These are phyloP conservation scores for Phalaenopsis aphrodite DNA, from an alignment of 106 monocot species.

Conservation along the genomic window DNA sequence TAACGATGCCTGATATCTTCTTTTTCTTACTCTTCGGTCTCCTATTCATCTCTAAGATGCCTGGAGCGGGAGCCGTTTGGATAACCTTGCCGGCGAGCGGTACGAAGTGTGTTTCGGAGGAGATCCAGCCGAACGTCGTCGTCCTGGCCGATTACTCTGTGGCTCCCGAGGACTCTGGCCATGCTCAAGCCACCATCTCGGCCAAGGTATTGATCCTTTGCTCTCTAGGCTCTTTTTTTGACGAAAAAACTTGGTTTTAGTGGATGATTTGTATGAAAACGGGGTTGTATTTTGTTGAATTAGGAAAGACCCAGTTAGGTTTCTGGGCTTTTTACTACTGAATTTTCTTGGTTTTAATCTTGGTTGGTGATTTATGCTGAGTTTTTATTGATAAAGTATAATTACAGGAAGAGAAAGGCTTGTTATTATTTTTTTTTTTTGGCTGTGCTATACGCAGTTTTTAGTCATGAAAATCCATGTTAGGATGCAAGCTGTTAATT, in stretches of 20 bases:
- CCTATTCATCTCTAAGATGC: background rate
- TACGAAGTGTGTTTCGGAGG: conserved; percentile 64
- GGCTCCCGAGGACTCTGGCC: conserved; percentile 11
- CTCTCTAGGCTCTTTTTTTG: background rate
- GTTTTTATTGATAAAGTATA: background rate
- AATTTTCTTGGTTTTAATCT: background rate
- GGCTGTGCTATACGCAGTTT: background rate
- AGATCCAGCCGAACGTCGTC: conserved; percentile 59
- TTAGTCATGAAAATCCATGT: background rate
- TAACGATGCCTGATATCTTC: background rate
- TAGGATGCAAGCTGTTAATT: background rate
- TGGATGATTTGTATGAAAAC: background rate
- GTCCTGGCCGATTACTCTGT: conserved; percentile 51
- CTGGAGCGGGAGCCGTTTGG: conserved; percentile 34
- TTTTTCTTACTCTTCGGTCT: background rate
- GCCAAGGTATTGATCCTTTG: background rate
- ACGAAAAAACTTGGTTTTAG: background rate
- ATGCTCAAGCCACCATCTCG: background rate
- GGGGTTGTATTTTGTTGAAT: background rate
- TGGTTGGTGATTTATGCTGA: no score
- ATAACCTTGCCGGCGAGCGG: conserved; percentile 35
- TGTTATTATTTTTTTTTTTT: background rate
- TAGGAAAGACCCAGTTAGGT: background rate
- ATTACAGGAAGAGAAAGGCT: background rate
- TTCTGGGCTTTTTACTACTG: background rate